These are phyloP conservation scores for Sphagnum fallax DNA, from an alignment of 228 moss, liverwort and hornwort species.

Conservation along the genomic window DNA sequence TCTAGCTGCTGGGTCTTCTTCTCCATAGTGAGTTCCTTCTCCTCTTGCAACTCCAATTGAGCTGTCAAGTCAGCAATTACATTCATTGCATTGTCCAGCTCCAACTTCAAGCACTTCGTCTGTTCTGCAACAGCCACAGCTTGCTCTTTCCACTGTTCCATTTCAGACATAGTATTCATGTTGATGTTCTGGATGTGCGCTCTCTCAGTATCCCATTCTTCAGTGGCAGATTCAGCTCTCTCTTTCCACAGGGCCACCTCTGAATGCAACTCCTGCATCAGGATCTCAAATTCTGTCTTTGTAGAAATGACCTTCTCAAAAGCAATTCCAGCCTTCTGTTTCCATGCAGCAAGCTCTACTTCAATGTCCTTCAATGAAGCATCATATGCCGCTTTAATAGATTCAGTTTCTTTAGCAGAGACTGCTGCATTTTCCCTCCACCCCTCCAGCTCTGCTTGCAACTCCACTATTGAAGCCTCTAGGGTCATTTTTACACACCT, in stretches of 20 bases:
- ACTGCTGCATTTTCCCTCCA: conserved; percentile 17
- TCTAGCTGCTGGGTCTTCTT: conserved; percentile 22
- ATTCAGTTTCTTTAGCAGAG: conserved; percentile 12
- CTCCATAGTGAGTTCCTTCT: conserved; percentile 18
- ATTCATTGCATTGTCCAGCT: conserved; percentile 9
- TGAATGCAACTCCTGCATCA: conserved; percentile 27
- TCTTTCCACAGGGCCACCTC: conserved; percentile 38
- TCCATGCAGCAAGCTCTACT: conserved; percentile 29
- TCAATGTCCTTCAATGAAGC: conserved; percentile 9
- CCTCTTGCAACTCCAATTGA: conserved; percentile 18
- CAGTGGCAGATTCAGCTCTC: conserved; percentile 28
- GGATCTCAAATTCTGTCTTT: conserved; percentile 12
- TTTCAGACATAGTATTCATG: conserved; percentile 9
- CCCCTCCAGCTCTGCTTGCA: conserved; percentile 15
- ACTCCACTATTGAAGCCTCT: conserved; percentile 12
- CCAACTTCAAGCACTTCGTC: conserved; percentile 3
- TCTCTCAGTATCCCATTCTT: conserved; percentile 39
- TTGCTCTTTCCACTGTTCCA: background rate
- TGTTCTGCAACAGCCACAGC: conserved; percentile 5
- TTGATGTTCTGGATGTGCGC: conserved; percentile 20
- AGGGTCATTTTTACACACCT: conserved; percentile 8
- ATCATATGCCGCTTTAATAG: conserved; percentile 17
- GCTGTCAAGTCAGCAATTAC: conserved; percentile 13
- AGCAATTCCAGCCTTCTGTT: conserved; percentile 20
- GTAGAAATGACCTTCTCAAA: conserved; percentile 12